A percentile compares a stretch with the other conserved stretches of the same genome.
phyloP scores from a whole-genome alignment of 2,329 filamentous ascomycete genomes.

The Phyllosticta citriasiana region DNA sequence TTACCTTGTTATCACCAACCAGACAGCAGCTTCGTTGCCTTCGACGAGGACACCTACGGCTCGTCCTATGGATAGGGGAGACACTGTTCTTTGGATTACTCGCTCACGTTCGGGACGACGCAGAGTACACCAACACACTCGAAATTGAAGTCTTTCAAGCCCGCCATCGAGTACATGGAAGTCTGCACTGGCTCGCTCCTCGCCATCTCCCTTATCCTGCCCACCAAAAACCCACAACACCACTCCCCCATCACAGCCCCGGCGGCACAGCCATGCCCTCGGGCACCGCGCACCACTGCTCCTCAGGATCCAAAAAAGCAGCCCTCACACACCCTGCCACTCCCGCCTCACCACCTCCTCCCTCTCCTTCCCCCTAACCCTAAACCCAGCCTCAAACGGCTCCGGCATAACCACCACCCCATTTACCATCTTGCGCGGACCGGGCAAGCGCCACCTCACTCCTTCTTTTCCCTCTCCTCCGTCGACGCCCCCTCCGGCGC shows the following conservation, averaged over 20 bases:
- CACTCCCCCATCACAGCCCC: background rate
- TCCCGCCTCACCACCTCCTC: slow-evolving; percentile 11
- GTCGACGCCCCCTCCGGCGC: background rate
- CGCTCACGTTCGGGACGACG: too few relatives aligned
- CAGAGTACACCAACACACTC: too few relatives aligned
- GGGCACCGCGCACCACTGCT: slow-evolving; percentile 18
- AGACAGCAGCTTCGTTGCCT: too few relatives aligned
- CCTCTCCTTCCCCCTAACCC: slow-evolving; percentile 12
- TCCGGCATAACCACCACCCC: slow-evolving; percentile 16
- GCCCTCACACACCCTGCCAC: slow-evolving; percentile 15
- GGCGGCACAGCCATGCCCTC: slow-evolving; percentile 12
- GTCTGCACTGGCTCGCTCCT: too few relatives aligned
- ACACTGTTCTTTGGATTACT: too few relatives aligned
- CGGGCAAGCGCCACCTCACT: background rate
- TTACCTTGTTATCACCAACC: too few relatives aligned
- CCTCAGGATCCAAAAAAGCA: slow-evolving; percentile 5
- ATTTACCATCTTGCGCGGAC: slow-evolving; percentile 14
- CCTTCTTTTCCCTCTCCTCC: background rate
- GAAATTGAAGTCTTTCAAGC: too few relatives aligned
- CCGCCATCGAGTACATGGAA: too few relatives aligned
- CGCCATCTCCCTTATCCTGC: too few relatives aligned
- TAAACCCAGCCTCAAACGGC: slow-evolving; percentile 15
- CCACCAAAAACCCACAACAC: too few relatives aligned
- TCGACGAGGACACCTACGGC: too few relatives aligned
- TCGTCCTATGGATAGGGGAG: too few relatives aligned